A percentile compares a stretch with the other conserved stretches of the same genome.
These are phyloP conservation scores for Coemansia reversa DNA, from an alignment of 192 early-diverging fungal species.

Conservation along the genomic window DNA sequence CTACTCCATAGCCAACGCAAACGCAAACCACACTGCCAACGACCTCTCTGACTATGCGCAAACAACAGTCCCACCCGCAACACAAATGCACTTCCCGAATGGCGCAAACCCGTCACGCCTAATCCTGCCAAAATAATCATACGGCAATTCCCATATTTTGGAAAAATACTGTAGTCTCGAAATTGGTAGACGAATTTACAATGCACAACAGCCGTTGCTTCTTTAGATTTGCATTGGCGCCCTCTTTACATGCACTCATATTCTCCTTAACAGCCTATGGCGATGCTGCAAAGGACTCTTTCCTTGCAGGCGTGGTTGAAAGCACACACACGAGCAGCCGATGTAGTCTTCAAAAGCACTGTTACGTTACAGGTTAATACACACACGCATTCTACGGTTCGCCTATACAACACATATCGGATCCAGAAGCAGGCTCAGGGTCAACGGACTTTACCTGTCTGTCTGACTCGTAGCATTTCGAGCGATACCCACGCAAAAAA, in stretches of 20 bases:
- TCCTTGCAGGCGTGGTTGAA: neutral
- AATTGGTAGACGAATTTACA: neutral
- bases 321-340: neutral
- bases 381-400: neutral
- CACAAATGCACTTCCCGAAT: no score
- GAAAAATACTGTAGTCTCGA: no score
- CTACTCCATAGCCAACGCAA: no score
- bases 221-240: neutral
- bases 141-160: no score
- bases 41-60: no score
- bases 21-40: no score
- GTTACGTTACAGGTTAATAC: neutral
- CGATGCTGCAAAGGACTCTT: neutral
- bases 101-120: no score
- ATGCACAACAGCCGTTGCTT: neutral
- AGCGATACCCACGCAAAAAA: neutral
- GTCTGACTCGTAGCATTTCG: neutral
- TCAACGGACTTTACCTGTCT: neutral
- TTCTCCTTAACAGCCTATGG: neutral
- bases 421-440: neutral
- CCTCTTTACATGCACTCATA: neutral
- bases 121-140: no score
- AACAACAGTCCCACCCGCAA: no score
- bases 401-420: neutral
- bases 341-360: neutral